Evolutionary conservation across 305 asterid genomes (phyloP), one percentile per base, ranked within the genome.

Genomic region (Fraxinus floribunda): DNA sequence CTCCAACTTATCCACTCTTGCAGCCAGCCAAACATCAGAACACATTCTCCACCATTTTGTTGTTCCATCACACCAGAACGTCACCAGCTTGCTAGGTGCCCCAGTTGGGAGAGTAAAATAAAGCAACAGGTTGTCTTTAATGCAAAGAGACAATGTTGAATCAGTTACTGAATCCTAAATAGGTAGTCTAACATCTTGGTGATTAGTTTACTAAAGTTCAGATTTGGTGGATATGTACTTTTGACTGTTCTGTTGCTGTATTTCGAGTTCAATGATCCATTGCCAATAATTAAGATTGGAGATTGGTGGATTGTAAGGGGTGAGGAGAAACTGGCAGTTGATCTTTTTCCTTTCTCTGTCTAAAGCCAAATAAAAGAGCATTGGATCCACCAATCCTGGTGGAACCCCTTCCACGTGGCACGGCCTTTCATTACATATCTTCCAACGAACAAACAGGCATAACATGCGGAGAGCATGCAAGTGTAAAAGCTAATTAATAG

Each of bases 41-140:
- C 44, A 71, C 76, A 7, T 71, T 71, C 46, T 71, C 76, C 24
- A n/a, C 76, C 76, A 71, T 32, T 71, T 71, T 15, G 26, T 71
- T 32, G 76, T 32, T 71, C 44, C 76, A 71, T 32, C 76, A 71
- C 76, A 38, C 39, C 76, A 32, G 26, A 71, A 32, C 41, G 20
- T 32, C 22, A 71, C 76, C 26, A 16, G 76, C 76, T 16, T 16
- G 76, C 44, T 34, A 34, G 73, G 36, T 26, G 18, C 35, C 76
- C 77, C 77, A 73, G 52, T 18, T 35, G 46, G 16, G 30, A 34
- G 77, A 73, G 52, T 29, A 73, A 73, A 34, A 34, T 16, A 36
- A 71, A 30, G 22, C 76, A 71, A 32, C 46, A 32, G 76, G 11
- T 15, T 32, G 76, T 71, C 26, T 71, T 71, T 70, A 70, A 70